Evolutionary conservation across 108 stramenopile species (phyloP).

Genomic region (Fistulifera pelliculosa): DNA sequence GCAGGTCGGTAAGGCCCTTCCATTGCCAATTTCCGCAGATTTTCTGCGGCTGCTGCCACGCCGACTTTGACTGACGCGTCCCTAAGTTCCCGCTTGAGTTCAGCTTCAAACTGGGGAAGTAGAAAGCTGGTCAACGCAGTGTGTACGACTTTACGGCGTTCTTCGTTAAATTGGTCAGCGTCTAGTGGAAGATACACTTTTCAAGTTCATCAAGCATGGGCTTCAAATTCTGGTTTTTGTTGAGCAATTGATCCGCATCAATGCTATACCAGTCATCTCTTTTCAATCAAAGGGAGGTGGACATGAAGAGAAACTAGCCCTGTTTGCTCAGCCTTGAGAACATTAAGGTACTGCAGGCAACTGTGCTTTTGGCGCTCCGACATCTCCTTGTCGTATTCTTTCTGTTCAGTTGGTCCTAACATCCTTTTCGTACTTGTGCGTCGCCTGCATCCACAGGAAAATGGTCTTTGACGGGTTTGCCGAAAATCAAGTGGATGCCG

Average conservation of each 20-base stretch:
- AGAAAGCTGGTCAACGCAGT: constrained; percentile 63
- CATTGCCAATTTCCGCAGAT: constrained; percentile 73
- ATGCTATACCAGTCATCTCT: constrained; percentile 49
- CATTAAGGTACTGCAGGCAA: constrained; percentile 71
- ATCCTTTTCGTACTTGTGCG: constrained; percentile 27
- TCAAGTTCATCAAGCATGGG: constrained; percentile 48
- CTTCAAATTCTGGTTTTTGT: constrained; percentile 46
- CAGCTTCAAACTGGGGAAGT: constrained; percentile 80
- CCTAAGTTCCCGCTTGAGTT: constrained; percentile 58
- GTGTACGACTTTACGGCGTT: constrained; percentile 62
- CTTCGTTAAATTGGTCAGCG: constrained; percentile 72
- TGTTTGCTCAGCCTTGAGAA: constrained; percentile 74
- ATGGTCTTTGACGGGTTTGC: constrained; percentile 75
- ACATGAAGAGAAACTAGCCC: constrained; percentile 57
- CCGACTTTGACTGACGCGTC: constrained; percentile 63
- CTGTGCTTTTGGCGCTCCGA: constrained; percentile 49
- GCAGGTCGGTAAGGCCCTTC: constrained; percentile 84
- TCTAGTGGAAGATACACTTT: constrained; percentile 64
- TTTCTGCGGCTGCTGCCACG: constrained; percentile 57
- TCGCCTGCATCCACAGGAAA: constrained; percentile 63
- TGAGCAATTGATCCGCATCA: constrained; percentile 30
- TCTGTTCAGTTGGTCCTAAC: constrained; percentile 41
- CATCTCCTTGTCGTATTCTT: constrained; percentile 56
- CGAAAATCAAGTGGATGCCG: constrained; percentile 71
- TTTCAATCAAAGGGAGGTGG: constrained; percentile 48